Evolutionary conservation across 192 early-diverging fungal genomes (phyloP).

Genomic region (Linnemannia elongata): DNA sequence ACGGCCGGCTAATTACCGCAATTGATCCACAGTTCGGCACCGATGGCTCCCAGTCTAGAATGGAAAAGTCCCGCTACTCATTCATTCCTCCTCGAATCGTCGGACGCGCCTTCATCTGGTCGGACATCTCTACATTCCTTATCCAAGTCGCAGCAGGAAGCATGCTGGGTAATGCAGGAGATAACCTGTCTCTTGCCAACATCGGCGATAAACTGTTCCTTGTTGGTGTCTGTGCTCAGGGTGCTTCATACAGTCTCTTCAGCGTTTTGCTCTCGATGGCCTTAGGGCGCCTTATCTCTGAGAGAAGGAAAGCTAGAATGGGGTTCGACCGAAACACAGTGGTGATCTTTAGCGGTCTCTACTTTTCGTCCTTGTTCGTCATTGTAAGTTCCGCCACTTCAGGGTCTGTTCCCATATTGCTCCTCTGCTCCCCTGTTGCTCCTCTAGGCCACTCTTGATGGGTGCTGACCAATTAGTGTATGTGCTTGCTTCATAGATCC

Average conservation of each 20-base stretch:
- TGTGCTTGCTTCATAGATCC: constrained; percentile 5
- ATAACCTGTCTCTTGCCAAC: constrained; percentile 6
- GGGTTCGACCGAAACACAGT: constrained; percentile 10
- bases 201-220: constrained; percentile 38
- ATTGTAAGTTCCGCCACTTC: constrained; percentile 16
- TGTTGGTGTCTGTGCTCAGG: constrained; percentile 29
- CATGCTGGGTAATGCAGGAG: constrained; percentile 1
- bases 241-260: constrained; percentile 28
- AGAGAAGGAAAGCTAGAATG: background rate
- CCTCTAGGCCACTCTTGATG: too few species aligned
- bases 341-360: constrained; percentile 7
- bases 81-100: constrained; percentile 44
- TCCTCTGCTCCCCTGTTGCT: background rate
- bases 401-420: background rate
- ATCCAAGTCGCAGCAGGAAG: constrained; percentile 31
- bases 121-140: constrained; percentile 23
- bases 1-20: constrained; percentile 26
- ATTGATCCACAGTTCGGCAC: constrained; percentile 25
- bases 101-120: constrained; percentile 30
- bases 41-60: background rate
- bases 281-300: constrained; percentile 4
- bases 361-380: constrained; percentile 34
- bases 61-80: constrained; percentile 31
- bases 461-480: background rate
- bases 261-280: constrained; percentile 17